A percentile compares a stretch with the other conserved stretches of the same genome.
phyloP scores from a whole-genome alignment of 2,329 filamentous ascomycete genomes.

The Aspergillus sp. region DNA sequence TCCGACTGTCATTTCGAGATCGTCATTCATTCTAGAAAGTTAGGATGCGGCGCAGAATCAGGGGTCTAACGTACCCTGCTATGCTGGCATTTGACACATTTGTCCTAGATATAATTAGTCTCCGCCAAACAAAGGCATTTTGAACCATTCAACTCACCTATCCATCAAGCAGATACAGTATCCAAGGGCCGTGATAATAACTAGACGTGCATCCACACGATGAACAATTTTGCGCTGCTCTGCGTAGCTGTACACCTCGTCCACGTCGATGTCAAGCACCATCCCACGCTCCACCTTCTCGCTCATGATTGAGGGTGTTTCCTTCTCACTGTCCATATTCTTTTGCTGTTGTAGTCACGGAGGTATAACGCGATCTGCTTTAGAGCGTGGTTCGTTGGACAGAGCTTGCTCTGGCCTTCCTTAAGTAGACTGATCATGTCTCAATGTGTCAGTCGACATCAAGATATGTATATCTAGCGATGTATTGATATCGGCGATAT shows the following conservation, averaged over 20 bases:
- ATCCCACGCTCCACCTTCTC: neutral
- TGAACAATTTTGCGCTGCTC: neutral
- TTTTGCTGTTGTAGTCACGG: neutral
- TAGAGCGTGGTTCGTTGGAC: neutral
- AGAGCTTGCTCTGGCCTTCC: neutral
- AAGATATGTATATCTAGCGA: neutral
- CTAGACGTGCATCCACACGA: neutral
- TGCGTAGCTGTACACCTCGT: neutral
- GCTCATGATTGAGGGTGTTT: neutral
- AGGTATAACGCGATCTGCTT: neutral
- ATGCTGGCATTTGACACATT: conserved; percentile 72
- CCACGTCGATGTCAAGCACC: neutral
- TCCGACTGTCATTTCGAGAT: neutral
- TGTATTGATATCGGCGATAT: neutral
- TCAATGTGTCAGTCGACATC: neutral
- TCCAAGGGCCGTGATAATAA: neutral
- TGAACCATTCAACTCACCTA: conserved; percentile 33
- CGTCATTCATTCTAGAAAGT: neutral
- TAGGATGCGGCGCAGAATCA: conserved; percentile 7
- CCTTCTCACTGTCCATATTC: neutral
- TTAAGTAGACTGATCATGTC: neutral
- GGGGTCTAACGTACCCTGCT: conserved; percentile 54
- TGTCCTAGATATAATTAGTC: conserved; percentile 48
- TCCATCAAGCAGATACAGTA: conserved; percentile 71
- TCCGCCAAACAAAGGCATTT: too few relatives aligned